Evolutionary conservation across 768 basidiomycete species (phyloP).

Genomic region (Mycena vitilis): DNA sequence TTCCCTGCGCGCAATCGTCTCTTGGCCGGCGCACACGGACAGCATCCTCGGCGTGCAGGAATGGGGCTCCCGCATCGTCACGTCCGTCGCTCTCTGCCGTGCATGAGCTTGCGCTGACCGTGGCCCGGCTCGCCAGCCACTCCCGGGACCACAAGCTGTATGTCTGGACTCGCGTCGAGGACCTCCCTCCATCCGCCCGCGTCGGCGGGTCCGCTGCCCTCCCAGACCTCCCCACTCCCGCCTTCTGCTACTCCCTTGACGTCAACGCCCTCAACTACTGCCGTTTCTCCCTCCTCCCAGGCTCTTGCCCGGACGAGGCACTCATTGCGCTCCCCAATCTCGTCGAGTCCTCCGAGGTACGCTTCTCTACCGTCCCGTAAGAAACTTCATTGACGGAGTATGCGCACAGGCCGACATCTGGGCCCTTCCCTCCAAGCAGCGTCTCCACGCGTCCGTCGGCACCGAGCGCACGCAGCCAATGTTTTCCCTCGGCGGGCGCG

Average conservation of each 20-base stretch:
- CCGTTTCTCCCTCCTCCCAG: constrained; percentile 77
- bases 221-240: constrained; percentile 61
- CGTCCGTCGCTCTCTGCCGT: constrained; percentile 64
- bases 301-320: constrained; percentile 45
- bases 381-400: constrained; percentile 9
- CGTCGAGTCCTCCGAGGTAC: constrained; percentile 85
- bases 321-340: constrained; percentile 89
- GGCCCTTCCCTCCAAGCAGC: constrained; percentile 71
- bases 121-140: constrained; percentile 61
- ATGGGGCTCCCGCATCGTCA: constrained; percentile 73
- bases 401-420: constrained; percentile 85
- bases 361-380: constrained; percentile 31
- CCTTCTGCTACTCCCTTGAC: constrained; percentile 76
- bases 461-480: constrained; percentile 55
- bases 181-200: constrained; percentile 53
- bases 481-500: constrained; percentile 58
- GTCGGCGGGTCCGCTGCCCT: constrained; percentile 70
- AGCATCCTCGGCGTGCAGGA: constrained; percentile 85
- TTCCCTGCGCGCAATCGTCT: constrained; percentile 75
- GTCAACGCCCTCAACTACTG: constrained; percentile 97
- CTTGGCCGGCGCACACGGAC: constrained; percentile 85
- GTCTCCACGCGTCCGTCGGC: constrained; percentile 90
- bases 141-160: constrained; percentile 89
- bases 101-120: constrained; percentile 10
- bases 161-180: constrained; percentile 70